These are phyloP conservation scores for Cunninghamia lanceolata DNA, from an alignment of 75 land plant genomes.

Conservation along the genomic window DNA sequence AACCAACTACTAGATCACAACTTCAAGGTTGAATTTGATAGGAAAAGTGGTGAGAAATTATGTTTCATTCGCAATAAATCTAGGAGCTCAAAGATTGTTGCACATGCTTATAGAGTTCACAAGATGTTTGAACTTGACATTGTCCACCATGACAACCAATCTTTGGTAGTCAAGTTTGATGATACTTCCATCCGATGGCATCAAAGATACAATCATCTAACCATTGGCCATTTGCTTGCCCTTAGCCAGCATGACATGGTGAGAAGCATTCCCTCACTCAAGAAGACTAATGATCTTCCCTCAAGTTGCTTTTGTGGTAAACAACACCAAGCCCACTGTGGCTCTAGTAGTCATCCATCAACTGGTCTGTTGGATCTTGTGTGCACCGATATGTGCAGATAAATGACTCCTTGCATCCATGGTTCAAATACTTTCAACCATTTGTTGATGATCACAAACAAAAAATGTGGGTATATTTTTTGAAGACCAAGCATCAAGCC, in stretches of 20 bases:
- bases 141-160: not conserved
- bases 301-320: not conserved
- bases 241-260: not conserved
- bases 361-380: too few species aligned
- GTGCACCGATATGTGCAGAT: too few species aligned
- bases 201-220: not conserved
- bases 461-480: too few species aligned
- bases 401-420: too few species aligned
- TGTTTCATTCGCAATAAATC: not conserved
- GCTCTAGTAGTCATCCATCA: too few species aligned
- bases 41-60: not conserved
- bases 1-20: not conserved
- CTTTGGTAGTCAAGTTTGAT: not conserved
- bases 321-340: not conserved
- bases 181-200: not conserved
- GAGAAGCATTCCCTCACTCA: not conserved
- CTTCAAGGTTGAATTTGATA: not conserved
- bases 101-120: too few species aligned
- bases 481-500: too few species aligned
- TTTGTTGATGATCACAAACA: too few species aligned
- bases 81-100: not conserved
- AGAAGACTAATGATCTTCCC: not conserved
- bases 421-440: too few species aligned
- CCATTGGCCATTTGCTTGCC: not conserved
- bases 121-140: too few species aligned